Evolutionary conservation across 768 basidiomycete species (phyloP).

Genomic region (Suillus variegatus): DNA sequence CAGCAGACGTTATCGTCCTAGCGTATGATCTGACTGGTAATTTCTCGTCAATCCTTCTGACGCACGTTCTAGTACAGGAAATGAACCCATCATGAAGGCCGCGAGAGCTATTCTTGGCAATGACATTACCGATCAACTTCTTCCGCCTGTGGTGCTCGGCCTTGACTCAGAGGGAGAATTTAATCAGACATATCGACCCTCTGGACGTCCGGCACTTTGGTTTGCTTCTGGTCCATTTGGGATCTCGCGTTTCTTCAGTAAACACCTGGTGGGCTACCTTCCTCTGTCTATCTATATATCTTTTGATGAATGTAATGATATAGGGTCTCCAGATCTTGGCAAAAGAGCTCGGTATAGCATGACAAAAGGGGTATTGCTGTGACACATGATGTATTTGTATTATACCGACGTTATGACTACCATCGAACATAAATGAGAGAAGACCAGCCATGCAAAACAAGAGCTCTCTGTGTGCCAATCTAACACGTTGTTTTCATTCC

Average conservation of each 20-base stretch:
- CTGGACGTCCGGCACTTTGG: not conserved
- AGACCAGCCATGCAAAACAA: conserved; percentile 67
- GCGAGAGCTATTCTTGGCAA: not conserved
- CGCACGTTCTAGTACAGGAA: not conserved
- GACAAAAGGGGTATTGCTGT: not conserved
- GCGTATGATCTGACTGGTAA: not conserved
- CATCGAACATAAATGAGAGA: conserved; percentile 51
- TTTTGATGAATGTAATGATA: not conserved
- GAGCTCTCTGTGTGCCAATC: conserved; percentile 72
- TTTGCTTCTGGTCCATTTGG: not conserved
- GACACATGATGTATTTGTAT: not conserved
- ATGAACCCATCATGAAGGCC: not conserved
- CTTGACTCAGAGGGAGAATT: not conserved
- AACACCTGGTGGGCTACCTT: not conserved
- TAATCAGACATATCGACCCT: not conserved
- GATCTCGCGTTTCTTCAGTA: not conserved
- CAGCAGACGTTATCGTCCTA: not conserved
- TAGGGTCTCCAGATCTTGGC: not conserved
- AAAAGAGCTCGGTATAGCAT: not conserved
- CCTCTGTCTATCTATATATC: not conserved
- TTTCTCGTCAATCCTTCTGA: not conserved
- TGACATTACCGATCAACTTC: not conserved
- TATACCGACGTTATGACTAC: conserved; percentile 37
- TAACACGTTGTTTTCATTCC: conserved; percentile 79
- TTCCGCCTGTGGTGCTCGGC: not conserved